These are phyloP conservation scores for Pseudisothecium myosuroides DNA, from an alignment of 225 moss, liverwort and hornwort species.

Conservation along the genomic window DNA sequence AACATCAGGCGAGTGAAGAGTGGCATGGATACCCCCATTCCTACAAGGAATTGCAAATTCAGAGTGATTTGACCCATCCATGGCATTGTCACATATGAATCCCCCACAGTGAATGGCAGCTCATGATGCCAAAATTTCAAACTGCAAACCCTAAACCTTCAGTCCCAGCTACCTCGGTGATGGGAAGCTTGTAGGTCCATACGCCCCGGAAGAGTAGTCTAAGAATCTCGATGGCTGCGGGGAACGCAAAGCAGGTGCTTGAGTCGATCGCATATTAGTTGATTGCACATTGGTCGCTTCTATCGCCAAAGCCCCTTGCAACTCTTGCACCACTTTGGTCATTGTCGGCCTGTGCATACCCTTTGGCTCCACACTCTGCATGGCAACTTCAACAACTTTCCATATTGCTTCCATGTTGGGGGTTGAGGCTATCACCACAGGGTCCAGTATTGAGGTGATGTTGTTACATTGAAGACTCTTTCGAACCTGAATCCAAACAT, in stretches of 20 bases:
- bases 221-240: accelerated
- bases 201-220: background rate
- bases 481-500: background rate
- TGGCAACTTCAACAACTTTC: constrained; percentile 27
- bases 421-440: background rate
- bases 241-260: background rate
- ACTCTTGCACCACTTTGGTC: background rate
- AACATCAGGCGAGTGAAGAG: background rate
- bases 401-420: constrained; percentile 1
- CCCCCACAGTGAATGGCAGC: no score
- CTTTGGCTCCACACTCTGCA: background rate
- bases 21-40: background rate
- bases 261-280: background rate
- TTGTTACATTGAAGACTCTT: background rate
- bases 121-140: background rate
- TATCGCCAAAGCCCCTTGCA: background rate
- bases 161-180: background rate
- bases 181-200: background rate
- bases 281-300: background rate
- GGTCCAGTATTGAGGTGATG: constrained; percentile 28
- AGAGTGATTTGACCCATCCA: background rate
- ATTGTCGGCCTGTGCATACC: background rate
- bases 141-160: background rate
- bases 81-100: background rate
- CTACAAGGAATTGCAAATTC: background rate